Base-by-base conservation (phyloP, 768 basidiomycete species). In the Calocybe cyanea region DNA sequence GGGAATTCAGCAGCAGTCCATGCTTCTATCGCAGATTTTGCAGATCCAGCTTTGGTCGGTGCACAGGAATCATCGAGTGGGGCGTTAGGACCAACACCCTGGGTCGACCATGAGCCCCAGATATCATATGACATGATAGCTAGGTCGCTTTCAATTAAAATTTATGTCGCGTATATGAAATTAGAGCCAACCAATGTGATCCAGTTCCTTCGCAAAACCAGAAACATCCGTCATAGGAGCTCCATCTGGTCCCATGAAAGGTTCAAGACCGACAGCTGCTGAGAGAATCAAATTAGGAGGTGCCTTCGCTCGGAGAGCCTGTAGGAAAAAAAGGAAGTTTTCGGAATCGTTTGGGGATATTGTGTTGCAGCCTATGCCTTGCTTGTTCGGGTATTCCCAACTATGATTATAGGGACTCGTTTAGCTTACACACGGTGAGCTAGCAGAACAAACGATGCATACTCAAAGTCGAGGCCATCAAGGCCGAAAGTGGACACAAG, bases 1-100 rank as follows among this genome's bases (percentile, higher is more conserved):
- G 91, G 86, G 70, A 96, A 80, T 17, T 80, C 81, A n/a, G 92
- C 92, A 0, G 52, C 53, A 0, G 72, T 78, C 93, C 92, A 95
- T 4, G 76, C 74, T 10, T 70, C 57, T 31, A 96, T 73, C 7
- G 87, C 84, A 15, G 77, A 76, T n/a, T 73, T 69, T 6, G 81
- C 91, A 46, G 89, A 91, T 7, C 88, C 90, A 23, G 70, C 64
- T 50, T 85, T 80, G 35, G 73, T 65, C 2, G 63, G 53, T 0
- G 80, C 77, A 58, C 92, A 94, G 0, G 75, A 66, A 64, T 92
- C 82, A 25, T 76, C 65, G 15, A 95, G 76, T 4, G 93, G 92
- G 0, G 92, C 83, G 61, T 96, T 94, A 4, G 93, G 83, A 3
- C 91, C 92, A 40, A 81, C 69, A 49, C 75, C 67, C 45, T 74